phyloP scores from a whole-genome alignment of 805 yeast genomes.

The Kazachstania africana region DNA sequence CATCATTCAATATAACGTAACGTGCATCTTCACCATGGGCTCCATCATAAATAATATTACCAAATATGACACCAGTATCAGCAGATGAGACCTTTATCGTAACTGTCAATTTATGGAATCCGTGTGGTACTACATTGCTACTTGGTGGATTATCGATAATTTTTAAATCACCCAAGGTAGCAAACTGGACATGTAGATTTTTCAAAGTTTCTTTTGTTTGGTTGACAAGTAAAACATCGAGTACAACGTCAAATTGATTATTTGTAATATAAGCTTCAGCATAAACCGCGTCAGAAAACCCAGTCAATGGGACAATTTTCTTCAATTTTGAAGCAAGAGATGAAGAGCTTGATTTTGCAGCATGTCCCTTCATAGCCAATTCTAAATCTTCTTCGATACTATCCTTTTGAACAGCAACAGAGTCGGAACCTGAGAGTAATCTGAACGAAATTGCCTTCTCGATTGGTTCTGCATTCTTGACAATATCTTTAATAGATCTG shows the following conservation, averaged over 20 bases:
- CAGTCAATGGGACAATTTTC: slow-evolving; percentile 90
- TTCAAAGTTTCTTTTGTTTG: slow-evolving; percentile 88
- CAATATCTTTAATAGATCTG: slow-evolving; percentile 43
- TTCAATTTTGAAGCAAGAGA: slow-evolving; percentile 67
- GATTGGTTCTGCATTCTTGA: slow-evolving; percentile 57
- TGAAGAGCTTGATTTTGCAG: slow-evolving; percentile 38
- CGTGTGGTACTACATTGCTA: slow-evolving; percentile 92
- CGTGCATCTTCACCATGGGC: slow-evolving; percentile 83
- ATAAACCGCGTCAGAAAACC: slow-evolving; percentile 94
- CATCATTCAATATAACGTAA: slow-evolving; percentile 85
- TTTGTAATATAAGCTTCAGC: slow-evolving; percentile 94
- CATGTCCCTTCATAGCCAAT: slow-evolving; percentile 34
- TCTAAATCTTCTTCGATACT: slow-evolving; percentile 47
- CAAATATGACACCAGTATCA: slow-evolving; percentile 95
- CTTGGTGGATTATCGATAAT: slow-evolving; percentile 86
- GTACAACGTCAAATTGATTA: slow-evolving; percentile 92
- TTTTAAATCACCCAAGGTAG: slow-evolving; percentile 90
- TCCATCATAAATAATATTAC: slow-evolving; percentile 94
- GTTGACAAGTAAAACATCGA: slow-evolving; percentile 87
- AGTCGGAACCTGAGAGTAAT: slow-evolving; percentile 48
- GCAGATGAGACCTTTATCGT: slow-evolving; percentile 93
- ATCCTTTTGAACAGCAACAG: slow-evolving; percentile 29
- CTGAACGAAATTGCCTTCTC: slow-evolving; percentile 74
- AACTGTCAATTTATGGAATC: slow-evolving; percentile 79
- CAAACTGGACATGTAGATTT: slow-evolving; percentile 87